These are phyloP conservation scores for Mallotus repandus DNA, from an alignment of 441 rosid genomes.

Conservation along the genomic window DNA sequence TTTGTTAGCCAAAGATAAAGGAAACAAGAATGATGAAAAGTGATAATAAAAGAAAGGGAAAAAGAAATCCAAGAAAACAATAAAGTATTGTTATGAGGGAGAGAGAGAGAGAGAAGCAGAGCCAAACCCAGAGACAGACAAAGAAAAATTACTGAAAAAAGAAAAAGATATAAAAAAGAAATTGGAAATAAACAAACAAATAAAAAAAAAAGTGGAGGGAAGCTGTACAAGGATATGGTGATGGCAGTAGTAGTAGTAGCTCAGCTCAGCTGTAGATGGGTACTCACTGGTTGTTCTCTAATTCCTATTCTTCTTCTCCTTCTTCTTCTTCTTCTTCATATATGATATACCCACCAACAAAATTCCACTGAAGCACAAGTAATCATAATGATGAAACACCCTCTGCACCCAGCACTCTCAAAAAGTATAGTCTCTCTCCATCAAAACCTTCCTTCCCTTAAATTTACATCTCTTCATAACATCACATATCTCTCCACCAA, in stretches of 20 bases:
- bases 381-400: constrained; percentile 53
- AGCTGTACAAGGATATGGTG: not conserved
- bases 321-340: no score
- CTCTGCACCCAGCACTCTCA: constrained; percentile 53
- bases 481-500: constrained; percentile 24
- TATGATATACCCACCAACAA: constrained; percentile 26
- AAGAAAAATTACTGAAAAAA: constrained; percentile 22
- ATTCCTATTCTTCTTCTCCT: not conserved
- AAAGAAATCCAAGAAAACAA: constrained; percentile 43
- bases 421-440: constrained; percentile 41
- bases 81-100: constrained; percentile 22
- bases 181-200: not conserved
- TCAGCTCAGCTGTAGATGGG: no score
- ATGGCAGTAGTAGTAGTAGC: not conserved
- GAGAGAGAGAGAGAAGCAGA: constrained; percentile 11
- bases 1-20: constrained; percentile 48
- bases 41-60: constrained; percentile 30
- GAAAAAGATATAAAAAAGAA: not conserved
- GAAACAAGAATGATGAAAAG: constrained; percentile 47
- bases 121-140: constrained; percentile 30
- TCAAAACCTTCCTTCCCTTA: constrained; percentile 54
- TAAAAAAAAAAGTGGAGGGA: not conserved
- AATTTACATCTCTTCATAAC: constrained; percentile 36
- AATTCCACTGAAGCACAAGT: constrained; percentile 37
- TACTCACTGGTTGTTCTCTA: not conserved